Conservation (phyloP, 768 basidiomycete species). For the Albatrellus ellisii region DNA sequence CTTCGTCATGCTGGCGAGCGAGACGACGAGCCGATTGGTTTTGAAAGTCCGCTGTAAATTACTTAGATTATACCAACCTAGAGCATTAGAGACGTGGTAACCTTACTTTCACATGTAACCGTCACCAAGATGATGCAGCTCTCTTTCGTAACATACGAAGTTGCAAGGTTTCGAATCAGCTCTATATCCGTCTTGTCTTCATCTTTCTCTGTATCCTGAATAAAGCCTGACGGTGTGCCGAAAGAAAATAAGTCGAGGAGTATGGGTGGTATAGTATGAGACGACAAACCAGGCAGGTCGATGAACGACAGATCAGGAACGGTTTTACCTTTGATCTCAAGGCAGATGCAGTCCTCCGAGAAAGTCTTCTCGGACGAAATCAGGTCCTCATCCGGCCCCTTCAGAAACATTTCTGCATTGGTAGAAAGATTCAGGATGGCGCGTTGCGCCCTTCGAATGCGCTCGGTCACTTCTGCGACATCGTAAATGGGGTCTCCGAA, state of each 20-base stretch:
- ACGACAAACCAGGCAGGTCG: conserved; percentile 25
- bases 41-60: conserved; percentile 58
- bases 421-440: conserved; percentile 50
- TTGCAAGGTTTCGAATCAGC: conserved; percentile 44
- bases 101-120: conserved; percentile 51
- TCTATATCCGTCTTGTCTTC: conserved; percentile 44
- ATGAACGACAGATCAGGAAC: conserved; percentile 28
- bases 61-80: not conserved
- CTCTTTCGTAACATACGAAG: conserved; percentile 42
- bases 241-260: not conserved
- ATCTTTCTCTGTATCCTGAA: conserved; percentile 42
- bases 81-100: not conserved
- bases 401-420: conserved; percentile 24
- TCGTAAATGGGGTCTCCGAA: conserved; percentile 30
- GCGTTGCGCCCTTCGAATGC: conserved; percentile 49
- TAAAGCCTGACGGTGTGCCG: not conserved
- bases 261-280: not conserved
- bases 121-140: conserved; percentile 53
- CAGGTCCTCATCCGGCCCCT: conserved; percentile 21
- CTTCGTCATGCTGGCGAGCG: conserved; percentile 43
- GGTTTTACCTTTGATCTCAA: conserved; percentile 24
- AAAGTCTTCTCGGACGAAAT: conserved; percentile 17
- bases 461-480: conserved; percentile 45
- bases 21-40: conserved; percentile 67
- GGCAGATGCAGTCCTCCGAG: conserved; percentile 23